Evolutionary conservation across 352 stramenopile genomes (phyloP).

Genomic region (Phytopythium helicoides): DNA sequence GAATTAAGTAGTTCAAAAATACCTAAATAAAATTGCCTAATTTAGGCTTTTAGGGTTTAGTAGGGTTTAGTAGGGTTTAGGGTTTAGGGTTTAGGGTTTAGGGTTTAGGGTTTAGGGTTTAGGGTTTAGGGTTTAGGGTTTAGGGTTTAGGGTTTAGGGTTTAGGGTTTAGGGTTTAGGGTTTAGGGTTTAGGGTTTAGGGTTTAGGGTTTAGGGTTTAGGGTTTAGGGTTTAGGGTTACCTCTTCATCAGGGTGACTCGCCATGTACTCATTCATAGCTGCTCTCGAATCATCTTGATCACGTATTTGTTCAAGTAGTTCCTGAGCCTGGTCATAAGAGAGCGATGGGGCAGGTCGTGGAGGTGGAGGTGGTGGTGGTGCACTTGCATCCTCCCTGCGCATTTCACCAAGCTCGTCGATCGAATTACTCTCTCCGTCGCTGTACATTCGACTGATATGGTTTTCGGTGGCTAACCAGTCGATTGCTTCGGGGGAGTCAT

Average conservation of each 20-base stretch:
- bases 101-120: too few relatives aligned
- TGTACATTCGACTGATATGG: conserved; percentile 6
- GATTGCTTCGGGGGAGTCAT: conserved; percentile 4
- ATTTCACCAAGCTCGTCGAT: conserved; percentile 12
- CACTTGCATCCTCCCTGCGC: conserved; percentile 7
- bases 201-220: too few relatives aligned
- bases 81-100: too few relatives aligned
- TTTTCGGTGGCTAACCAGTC: conserved; percentile 12
- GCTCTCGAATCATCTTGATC: neutral
- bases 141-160: too few relatives aligned
- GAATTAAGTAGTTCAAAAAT: too few relatives aligned
- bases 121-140: too few relatives aligned
- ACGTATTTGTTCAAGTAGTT: neutral
- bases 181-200: too few relatives aligned
- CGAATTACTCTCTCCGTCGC: conserved; percentile 9
- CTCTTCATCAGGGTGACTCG: neutral
- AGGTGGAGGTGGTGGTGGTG: neutral
- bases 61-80: too few relatives aligned
- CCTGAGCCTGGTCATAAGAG: neutral
- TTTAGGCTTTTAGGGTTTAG: too few relatives aligned
- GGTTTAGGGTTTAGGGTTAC: too few relatives aligned
- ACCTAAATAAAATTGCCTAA: too few relatives aligned
- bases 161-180: too few relatives aligned
- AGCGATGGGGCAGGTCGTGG: neutral
- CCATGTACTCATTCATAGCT: neutral